Conservation (phyloP, 805 yeast genomes). For the Torulaspora indica region DNA sequence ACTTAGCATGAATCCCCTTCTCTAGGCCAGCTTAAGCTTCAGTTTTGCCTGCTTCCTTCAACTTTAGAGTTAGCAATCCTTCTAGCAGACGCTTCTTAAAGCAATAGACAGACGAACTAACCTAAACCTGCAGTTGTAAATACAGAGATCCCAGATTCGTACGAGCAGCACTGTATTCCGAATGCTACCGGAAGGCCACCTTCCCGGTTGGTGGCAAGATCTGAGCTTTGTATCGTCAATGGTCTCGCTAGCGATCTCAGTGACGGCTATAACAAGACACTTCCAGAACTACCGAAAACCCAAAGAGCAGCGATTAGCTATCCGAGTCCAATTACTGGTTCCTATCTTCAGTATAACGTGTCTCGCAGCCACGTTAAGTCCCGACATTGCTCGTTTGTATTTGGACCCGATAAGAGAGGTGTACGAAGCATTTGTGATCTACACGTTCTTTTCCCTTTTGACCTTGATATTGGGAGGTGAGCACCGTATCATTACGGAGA, state of each 20-base stretch:
- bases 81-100: not conserved
- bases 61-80: not conserved
- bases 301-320: slow-evolving; percentile 74
- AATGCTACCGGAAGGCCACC: slow-evolving; percentile 12
- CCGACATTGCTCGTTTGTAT: slow-evolving; percentile 41
- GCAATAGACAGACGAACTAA: not conserved
- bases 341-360: slow-evolving; percentile 78
- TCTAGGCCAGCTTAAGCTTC: not conserved
- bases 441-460: slow-evolving; percentile 81
- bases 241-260: slow-evolving; percentile 41
- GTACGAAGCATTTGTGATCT: slow-evolving; percentile 93
- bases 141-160: not conserved
- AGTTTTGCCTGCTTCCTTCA: not conserved
- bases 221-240: slow-evolving; percentile 25
- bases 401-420: slow-evolving; percentile 79
- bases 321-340: slow-evolving; percentile 74
- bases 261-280: slow-evolving; percentile 48
- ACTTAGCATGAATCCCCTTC: not conserved
- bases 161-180: not conserved
- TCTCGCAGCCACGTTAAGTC: slow-evolving; percentile 48
- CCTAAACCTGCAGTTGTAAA: not conserved
- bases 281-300: slow-evolving; percentile 80
- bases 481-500: slow-evolving; percentile 63
- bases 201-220: slow-evolving; percentile 27
- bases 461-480: slow-evolving; percentile 91